phyloP scores from a whole-genome alignment of 345 rosid species.

The Populus simonii region DNA sequence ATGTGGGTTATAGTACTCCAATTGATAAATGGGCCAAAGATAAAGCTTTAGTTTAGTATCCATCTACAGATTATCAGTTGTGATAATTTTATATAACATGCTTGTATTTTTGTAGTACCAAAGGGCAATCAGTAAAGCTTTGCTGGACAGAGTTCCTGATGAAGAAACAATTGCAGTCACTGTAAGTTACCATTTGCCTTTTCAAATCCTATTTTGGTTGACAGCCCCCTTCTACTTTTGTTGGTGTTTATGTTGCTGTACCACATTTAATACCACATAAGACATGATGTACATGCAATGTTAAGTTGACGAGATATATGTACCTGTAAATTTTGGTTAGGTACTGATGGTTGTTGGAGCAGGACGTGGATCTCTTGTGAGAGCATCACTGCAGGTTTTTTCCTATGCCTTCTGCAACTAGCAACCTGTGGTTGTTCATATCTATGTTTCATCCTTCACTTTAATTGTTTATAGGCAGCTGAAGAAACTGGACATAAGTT shows the following conservation, averaged over 20 bases:
- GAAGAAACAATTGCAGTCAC: conserved; percentile 55
- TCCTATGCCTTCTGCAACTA: conserved; percentile 17
- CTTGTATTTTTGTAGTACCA: conserved; percentile 64
- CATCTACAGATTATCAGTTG: background rate
- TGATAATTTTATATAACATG: background rate
- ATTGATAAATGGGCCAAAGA: background rate
- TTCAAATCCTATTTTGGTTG: background rate
- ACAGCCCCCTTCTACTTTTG: background rate
- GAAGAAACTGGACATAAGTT: conserved; percentile 86
- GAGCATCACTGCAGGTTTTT: conserved; percentile 91
- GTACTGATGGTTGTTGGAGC: conserved; percentile 99
- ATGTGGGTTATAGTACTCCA: background rate
- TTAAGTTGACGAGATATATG: background rate
- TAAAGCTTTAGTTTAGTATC: background rate
- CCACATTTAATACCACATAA: background rate
- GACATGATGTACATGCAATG: background rate
- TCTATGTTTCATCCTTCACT: conserved; percentile 15
- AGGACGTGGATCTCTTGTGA: conserved; percentile 97
- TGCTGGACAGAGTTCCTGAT: conserved; percentile 82
- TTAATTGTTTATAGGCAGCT: conserved; percentile 63
- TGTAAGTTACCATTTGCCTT: conserved; percentile 40
- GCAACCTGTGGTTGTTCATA: conserved; percentile 13
- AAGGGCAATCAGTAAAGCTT: conserved; percentile 79
- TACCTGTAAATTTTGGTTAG: conserved; percentile 33
- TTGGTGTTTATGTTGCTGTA: background rate